These are phyloP conservation scores for Exophiala viscosa DNA, from an alignment of 2,329 filamentous ascomycete genomes.

Conservation along the genomic window DNA sequence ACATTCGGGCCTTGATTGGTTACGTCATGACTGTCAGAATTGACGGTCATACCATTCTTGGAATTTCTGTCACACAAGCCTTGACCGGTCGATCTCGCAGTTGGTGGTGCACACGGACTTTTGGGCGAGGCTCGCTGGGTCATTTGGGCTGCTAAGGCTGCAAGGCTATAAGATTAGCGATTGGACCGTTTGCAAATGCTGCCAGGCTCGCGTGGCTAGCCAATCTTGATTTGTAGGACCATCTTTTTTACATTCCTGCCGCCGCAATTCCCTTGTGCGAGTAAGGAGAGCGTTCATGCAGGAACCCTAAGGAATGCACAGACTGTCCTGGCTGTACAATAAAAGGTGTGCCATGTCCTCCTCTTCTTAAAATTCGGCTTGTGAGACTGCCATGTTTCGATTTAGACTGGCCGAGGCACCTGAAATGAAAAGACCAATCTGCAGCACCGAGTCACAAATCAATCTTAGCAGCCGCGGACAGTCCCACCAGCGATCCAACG, in stretches of 20 bases:
- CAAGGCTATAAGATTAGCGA: no score
- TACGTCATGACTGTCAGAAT: conserved; percentile 19
- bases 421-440: conserved; percentile 11
- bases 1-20: background rate
- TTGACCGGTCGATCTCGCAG: no score
- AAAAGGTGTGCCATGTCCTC: background rate
- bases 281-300: background rate
- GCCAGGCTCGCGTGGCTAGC: no score
- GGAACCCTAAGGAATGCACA: no score
- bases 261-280: background rate
- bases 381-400: background rate
- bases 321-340: conserved; percentile 4
- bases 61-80: no score
- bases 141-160: no score
- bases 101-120: no score
- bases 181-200: no score
- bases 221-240: no score
- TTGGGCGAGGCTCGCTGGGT: no score
- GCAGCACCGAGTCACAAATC: conserved; percentile 7
- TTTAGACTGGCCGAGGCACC: conserved; percentile 10
- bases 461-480: conserved; percentile 18
- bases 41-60: no score
- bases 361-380: background rate
- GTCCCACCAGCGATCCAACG: conserved; percentile 14
- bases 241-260: background rate